These are phyloP conservation scores for Eucalyptus victrix DNA, from an alignment of 345 rosid species.

Conservation along the genomic window DNA sequence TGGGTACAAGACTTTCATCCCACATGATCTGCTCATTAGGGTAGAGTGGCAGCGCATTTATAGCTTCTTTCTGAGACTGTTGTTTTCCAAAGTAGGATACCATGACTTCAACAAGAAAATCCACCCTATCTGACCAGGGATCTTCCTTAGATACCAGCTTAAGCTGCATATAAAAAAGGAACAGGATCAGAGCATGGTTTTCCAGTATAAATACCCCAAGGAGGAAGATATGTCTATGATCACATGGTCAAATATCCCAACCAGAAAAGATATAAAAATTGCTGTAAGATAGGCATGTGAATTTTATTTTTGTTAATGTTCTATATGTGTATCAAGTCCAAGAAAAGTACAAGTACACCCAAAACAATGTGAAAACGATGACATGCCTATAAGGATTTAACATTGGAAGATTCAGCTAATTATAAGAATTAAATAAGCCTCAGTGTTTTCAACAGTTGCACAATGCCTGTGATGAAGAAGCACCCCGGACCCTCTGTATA, in stretches of 20 bases:
- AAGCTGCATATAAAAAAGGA: conserved; percentile 39
- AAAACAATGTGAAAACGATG: background rate
- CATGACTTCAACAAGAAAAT: conserved; percentile 89
- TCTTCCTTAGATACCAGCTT: conserved; percentile 75
- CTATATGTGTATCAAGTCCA: background rate
- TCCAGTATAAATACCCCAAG: background rate
- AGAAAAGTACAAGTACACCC: background rate
- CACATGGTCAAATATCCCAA: background rate
- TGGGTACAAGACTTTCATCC: conserved; percentile 98
- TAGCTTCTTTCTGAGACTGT: conserved; percentile 93
- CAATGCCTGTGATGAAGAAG: background rate
- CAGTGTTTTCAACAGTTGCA: background rate
- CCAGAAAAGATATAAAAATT: background rate
- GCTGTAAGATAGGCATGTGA: background rate
- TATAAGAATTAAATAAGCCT: background rate
- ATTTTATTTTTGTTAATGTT: background rate
- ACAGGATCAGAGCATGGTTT: background rate
- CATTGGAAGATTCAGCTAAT: background rate
- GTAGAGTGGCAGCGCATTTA: conserved; percentile 96
- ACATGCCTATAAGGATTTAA: background rate
- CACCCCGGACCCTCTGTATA: background rate
- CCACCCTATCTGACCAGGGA: conserved; percentile 80
- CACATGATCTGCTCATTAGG: conserved; percentile 99
- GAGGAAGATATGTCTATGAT: background rate
- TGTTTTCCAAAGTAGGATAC: conserved; percentile 91